Base-by-base conservation (phyloP, 768 basidiomycete genomes). In the Pisolithus albus region DNA sequence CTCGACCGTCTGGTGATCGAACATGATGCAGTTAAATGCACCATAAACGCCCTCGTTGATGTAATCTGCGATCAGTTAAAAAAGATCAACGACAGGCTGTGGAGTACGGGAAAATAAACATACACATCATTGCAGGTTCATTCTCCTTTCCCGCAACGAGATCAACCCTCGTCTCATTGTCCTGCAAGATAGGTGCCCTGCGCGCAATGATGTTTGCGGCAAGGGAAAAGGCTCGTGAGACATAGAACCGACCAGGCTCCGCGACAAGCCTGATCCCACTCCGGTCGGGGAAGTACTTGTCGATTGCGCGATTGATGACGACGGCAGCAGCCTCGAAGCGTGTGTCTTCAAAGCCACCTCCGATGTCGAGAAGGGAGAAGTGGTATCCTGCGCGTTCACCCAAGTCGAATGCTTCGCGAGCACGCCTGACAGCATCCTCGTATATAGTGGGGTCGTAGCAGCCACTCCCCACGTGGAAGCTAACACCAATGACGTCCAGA, bases 11-110 rank as follows among this genome's bases (percentile, higher is more conserved):
- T 95, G 93, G 70, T 99, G 96, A 71, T 98, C 96, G 70, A 97
- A 98, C 64, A 98, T 76, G 70, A 93, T 93, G 73, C 90, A 93
- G 75, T 94, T 93, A 76, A 94, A 93, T 19, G 92, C 83, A 47
- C 95, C 93, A 68, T 99, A 99, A 38, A 99, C 92, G 41, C 96
- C 96, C 68, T 98, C 95, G 72, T 97, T 98, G 80, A 98, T 92
- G 75, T 98, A 98, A 75, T 97, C 93, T 96, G 68, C 32, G n/a
- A 32, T 10, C 34, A 15, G 34, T 34, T 15, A 34, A 34, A 4
- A 40, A 16, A 46, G 30, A 40, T 46, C 45, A 46, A 32, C 37
- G 13, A 41, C 28, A 37, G 28, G 57, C 39, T 49, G 51, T 50
- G 49, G 47, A 61, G 21, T 30, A 50, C 40, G 51, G 60, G 63